Base-by-base conservation (phyloP, 345 rosid genomes). In the Rhodamnia argentea region DNA sequence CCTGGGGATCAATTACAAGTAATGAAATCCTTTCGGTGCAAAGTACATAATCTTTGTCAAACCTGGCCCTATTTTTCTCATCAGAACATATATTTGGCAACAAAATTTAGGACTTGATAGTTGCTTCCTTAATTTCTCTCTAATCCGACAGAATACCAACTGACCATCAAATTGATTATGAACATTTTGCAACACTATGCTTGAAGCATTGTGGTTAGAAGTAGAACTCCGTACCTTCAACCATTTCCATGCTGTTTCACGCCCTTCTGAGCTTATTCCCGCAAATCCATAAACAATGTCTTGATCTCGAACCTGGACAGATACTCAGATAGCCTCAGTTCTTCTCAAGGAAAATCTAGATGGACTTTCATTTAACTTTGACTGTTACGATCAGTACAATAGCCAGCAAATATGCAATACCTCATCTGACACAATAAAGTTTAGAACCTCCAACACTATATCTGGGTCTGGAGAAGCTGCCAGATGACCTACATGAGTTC, bases 371-470 rank as follows among this genome's bases (percentile, higher is more conserved):
- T 51, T 27, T n/a, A 27, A 55, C 29, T 55, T 27, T 47, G 29
- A 47, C 42, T 52, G 27, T 56, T 53, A 58, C 32, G 18, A 85
- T 70, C 37, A 20, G 54, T 26, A 27, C 60, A 22, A 37, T 7
- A 40, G 22, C 40, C 57, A 37, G 40, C 40, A 83, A 50, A 20
- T 22, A 50, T 37, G 40, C 24, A 27, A 15, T 84, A 89, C 91
- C 92, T 90, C 90, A 74, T 90, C 85, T n/a, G 92, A 90, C 24
- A 90, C 85, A 60, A 90, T 7, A 75, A 92, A 88, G 90, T 88
- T 85, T 29, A 88, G 56, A 81, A 78, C 91, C 59, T 90, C 85
- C 24, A 13, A 26, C 6, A 89, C 89, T 55, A 91, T 82, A 29
- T 88, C 88, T 4, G 89, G 87, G 60, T 90, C 91, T 54, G 93